Evolutionary conservation across 2,329 filamentous ascomycete species (phyloP).

Genomic region (Aspergillus terreus): DNA sequence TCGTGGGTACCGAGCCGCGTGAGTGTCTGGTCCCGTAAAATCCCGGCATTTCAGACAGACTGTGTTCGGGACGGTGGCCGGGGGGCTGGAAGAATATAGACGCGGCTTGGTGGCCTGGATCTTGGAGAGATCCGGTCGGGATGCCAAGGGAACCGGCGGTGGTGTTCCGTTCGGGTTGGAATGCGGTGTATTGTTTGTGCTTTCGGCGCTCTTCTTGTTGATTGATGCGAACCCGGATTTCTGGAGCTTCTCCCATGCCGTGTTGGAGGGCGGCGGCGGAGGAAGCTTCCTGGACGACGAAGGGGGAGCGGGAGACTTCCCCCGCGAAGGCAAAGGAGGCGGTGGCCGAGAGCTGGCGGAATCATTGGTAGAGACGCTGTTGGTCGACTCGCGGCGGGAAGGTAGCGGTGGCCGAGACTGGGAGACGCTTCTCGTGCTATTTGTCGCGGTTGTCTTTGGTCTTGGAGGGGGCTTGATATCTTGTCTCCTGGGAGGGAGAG

Average conservation of each 20-base stretch:
- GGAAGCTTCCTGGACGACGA: conserved; percentile 30
- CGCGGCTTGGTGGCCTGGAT: conserved; percentile 52
- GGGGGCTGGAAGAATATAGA: conserved; percentile 17
- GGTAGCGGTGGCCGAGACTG: conserved; percentile 19
- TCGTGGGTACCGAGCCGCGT: conserved; percentile 73
- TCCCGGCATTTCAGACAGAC: conserved; percentile 81
- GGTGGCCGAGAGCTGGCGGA: conserved; percentile 15
- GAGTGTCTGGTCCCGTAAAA: conserved; percentile 74
- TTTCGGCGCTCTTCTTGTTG: conserved; percentile 24
- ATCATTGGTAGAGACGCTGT: conserved; percentile 10
- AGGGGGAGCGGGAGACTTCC: conserved; percentile 13
- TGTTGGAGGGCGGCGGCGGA: conserved; percentile 30
- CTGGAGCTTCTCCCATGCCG: conserved; percentile 34
- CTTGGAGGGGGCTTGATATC: conserved; percentile 22
- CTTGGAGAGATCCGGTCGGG: conserved; percentile 56
- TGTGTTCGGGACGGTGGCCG: conserved; percentile 17
- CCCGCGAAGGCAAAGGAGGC: conserved; percentile 21
- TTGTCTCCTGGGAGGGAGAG: conserved; percentile 49
- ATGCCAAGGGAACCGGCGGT: conserved; percentile 52
- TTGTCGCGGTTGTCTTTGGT: conserved; percentile 17
- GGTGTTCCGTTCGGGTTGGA: conserved; percentile 21
- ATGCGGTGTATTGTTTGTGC: not conserved
- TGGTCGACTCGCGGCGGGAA: conserved; percentile 17
- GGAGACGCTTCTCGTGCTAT: conserved; percentile 13
- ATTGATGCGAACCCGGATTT: conserved; percentile 47